Percentiles rank a stretch among this genome's conserved stretches.
Evolutionary conservation across 345 rosid genomes (phyloP).

Genomic region (Acer negundo): DNA sequence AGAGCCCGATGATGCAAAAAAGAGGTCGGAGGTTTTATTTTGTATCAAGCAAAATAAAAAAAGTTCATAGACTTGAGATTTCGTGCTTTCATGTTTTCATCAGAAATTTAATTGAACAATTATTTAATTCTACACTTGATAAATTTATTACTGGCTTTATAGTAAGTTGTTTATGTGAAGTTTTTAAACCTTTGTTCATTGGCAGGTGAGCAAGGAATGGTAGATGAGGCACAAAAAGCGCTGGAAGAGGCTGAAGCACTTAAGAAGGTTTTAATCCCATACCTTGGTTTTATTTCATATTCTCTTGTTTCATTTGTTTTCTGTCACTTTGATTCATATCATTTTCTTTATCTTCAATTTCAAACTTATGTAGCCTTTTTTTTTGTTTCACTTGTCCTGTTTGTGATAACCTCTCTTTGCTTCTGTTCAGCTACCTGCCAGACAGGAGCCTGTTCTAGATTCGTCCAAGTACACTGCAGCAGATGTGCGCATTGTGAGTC

Average conservation of each 20-base stretch:
- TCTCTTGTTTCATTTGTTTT: neutral
- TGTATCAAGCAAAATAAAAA: neutral
- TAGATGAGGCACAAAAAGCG: conserved; percentile 98
- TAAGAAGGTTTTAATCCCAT: conserved; percentile 65
- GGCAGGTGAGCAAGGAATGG: conserved; percentile 98
- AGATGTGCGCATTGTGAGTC: conserved; percentile 96
- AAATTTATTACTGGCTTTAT: neutral
- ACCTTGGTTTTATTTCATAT: neutral
- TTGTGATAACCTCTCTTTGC: conserved; percentile 14
- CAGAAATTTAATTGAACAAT: neutral
- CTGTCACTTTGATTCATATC: neutral
- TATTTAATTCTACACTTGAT: neutral
- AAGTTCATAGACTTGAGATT: neutral
- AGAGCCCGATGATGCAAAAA: neutral
- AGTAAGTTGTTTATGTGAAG: neutral
- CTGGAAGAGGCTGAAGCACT: conserved; percentile 99
- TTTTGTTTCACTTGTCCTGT: neutral
- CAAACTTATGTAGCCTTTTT: neutral
- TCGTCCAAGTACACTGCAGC: conserved; percentile 90
- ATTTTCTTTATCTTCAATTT: neutral
- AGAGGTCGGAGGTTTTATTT: neutral
- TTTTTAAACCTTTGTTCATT: conserved; percentile 11
- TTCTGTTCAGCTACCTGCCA: conserved; percentile 66
- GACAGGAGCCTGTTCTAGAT: conserved; percentile 77
- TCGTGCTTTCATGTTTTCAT: neutral